phyloP scores from a whole-genome alignment of 2,329 filamentous ascomycete species.

The Fusarium zealandicum region DNA sequence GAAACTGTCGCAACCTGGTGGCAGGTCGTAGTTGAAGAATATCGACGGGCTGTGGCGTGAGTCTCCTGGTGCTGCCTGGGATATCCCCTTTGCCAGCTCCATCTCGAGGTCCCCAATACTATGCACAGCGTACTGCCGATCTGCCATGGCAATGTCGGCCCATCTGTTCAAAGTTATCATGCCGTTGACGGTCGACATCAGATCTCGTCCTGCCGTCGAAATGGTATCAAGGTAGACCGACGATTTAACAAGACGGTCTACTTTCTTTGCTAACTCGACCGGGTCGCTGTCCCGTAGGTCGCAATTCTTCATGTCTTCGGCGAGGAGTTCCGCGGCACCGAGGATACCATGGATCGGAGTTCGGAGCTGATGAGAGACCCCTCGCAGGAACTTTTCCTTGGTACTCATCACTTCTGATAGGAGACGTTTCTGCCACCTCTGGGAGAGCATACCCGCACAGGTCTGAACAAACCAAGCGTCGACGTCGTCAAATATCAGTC shows the following conservation, averaged over 20 bases:
- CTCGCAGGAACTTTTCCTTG: conserved; percentile 54
- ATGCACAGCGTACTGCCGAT: conserved; percentile 42
- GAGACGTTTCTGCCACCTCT: conserved; percentile 48
- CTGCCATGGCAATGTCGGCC: conserved; percentile 44
- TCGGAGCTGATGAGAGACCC: conserved; percentile 55
- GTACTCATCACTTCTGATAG: conserved; percentile 51
- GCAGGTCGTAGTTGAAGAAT: conserved; percentile 22
- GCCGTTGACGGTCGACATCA: conserved; percentile 54
- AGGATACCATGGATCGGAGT: conserved; percentile 58
- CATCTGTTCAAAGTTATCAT: conserved; percentile 52
- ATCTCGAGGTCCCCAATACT: conserved; percentile 22
- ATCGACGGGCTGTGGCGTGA: conserved; percentile 19
- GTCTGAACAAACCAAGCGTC: conserved; percentile 55
- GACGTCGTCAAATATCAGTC: conserved; percentile 54
- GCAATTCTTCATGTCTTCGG: conserved; percentile 47
- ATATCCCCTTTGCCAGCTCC: conserved; percentile 18
- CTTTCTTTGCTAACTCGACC: conserved; percentile 3
- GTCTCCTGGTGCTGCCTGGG: conserved; percentile 3
- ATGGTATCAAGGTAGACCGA: conserved; percentile 46
- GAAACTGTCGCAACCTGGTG: conserved; percentile 41
- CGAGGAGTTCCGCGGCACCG: conserved; percentile 48
- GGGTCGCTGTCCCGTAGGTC: not conserved
- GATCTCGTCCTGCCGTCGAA: conserved; percentile 49
- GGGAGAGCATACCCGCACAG: conserved; percentile 49
- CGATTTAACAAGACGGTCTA: conserved; percentile 1